These are phyloP conservation scores for Alternaria novae-zelandiae DNA, from an alignment of 2,329 filamentous ascomycete species.

Conservation along the genomic window DNA sequence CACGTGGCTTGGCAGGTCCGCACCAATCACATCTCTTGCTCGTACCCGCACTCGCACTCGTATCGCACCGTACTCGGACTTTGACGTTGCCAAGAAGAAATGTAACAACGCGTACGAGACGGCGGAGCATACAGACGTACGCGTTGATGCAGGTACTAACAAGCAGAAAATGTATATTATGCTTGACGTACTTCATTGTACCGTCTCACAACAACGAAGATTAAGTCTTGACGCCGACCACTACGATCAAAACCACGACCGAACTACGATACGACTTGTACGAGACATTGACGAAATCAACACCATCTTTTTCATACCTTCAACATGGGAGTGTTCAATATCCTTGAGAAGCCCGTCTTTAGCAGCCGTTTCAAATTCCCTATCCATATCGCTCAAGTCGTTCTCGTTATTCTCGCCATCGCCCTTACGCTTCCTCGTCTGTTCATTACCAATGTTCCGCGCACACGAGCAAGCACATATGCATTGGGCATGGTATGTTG, in stretches of 20 bases:
- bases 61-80: neutral
- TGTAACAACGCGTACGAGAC: neutral
- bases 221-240: neutral
- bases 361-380: conserved; percentile 21
- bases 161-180: neutral
- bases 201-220: neutral
- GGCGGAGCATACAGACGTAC: neutral
- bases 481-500: conserved; percentile 29
- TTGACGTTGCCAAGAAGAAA: neutral
- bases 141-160: neutral
- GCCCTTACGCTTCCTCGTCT: conserved; percentile 24
- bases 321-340: conserved; percentile 17
- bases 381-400: conserved; percentile 18
- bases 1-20: neutral
- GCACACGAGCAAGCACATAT: conserved; percentile 27
- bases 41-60: neutral
- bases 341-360: conserved; percentile 36
- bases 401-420: conserved; percentile 17
- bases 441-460: conserved; percentile 30
- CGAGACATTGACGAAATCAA: neutral
- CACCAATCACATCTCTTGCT: neutral
- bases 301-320: neutral
- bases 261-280: neutral
- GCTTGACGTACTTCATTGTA: neutral
- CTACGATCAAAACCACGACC: neutral